These are phyloP conservation scores for Zygnema cylindricum DNA, from an alignment of 139 green algal genomes.

Conservation along the genomic window DNA sequence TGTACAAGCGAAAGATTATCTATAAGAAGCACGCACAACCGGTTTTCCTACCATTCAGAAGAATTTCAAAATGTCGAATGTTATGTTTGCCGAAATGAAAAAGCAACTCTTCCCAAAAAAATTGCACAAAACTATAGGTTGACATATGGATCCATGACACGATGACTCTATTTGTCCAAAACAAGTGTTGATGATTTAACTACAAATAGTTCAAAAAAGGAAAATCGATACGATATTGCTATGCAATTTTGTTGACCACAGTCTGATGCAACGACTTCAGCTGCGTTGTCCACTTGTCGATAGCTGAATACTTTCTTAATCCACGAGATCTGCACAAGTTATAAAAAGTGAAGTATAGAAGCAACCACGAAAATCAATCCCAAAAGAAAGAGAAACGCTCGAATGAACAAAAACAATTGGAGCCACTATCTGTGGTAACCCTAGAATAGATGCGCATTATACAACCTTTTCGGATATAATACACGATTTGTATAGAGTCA, in stretches of 20 bases:
- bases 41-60: no score
- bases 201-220: neutral
- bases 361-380: conserved; percentile 17
- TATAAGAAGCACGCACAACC: no score
- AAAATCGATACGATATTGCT: neutral
- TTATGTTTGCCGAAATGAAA: neutral
- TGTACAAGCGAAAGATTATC: no score
- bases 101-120: neutral
- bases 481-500: neutral
- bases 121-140: neutral
- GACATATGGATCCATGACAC: no score
- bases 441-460: neutral
- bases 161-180: no score
- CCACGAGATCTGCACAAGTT: conserved; percentile 48
- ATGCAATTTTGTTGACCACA: conserved; percentile 54
- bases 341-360: conserved; percentile 37
- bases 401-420: neutral
- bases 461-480: neutral
- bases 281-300: conserved; percentile 87
- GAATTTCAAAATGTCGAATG: neutral
- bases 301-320: conserved; percentile 74
- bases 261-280: conserved; percentile 74
- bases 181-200: no score
- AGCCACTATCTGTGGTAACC: neutral
- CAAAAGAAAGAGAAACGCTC: conserved; percentile 5